Evolutionary conservation across 495 filamentous ascomycete species (phyloP), one percentile per base, ranked within the genome.

Genomic region (Hyaloscypha finlandica): DNA sequence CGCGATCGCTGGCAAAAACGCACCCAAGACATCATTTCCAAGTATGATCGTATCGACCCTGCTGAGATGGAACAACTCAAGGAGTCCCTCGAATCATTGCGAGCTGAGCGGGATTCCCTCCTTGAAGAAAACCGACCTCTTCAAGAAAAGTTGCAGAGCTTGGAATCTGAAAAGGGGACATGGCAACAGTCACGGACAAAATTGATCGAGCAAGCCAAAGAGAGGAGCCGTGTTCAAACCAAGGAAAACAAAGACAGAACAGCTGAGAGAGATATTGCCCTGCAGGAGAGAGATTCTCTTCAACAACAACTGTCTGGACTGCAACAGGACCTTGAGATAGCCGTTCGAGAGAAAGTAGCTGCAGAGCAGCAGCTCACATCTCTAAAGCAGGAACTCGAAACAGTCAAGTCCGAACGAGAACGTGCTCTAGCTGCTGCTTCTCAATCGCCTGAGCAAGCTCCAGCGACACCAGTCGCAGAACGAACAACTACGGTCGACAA

Each of bases 1-100:
- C 86, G 93, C 6, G 94, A 98, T 71, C 87, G 88, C 32, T 97
- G 94, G 88, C 93, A 96, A 73, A 92, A 96, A 77, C 88, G 96
- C 22, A 92, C 92, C 14, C 93, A 98, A 73, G 91, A 95, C 65
- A 97, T 98, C 59, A 85, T 99, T 25, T 91, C 92, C 68, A 97
- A 97, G 72, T 97, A 98, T 74, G 93, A 97, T 69, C 91, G 95
- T 59, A 88, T 96, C 31, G 95, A 99, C 74, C 95, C 94, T 19
- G 91, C 90, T 1, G 94, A 97, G 71, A 85, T 97, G 65, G 93
- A 98, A 72, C 86, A 86, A 66, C 80, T 98, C 63, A 97, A 94
- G 75, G 85, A 88, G 70, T 79, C 77, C 2, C 78, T 88, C 33
- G 77, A 84, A 29, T 78, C 75, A 6, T 78, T 97, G 19, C 82